Conservation (phyloP, 2,329 filamentous ascomycete species). For the Alternaria sp. region DNA sequence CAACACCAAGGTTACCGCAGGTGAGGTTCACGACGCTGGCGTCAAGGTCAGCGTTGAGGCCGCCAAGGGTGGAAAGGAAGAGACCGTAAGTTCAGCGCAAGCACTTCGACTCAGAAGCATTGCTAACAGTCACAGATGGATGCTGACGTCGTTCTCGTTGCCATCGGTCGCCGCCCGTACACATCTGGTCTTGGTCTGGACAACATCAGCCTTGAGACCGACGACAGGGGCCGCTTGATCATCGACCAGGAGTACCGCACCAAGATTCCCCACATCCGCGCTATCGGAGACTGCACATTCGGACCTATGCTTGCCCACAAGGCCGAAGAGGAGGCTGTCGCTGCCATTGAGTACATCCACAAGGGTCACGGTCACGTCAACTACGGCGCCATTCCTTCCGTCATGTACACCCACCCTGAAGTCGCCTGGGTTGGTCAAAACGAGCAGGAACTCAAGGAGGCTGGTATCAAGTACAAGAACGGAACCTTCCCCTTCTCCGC, state of each 20-base stretch:
- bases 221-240: slow-evolving; percentile 92
- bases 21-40: slow-evolving; percentile 79
- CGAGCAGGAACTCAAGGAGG: slow-evolving; percentile 92
- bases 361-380: slow-evolving; percentile 99
- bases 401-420: slow-evolving; percentile 99
- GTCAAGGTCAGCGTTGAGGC: slow-evolving; percentile 88
- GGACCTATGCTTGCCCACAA: slow-evolving; percentile 99
- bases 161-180: slow-evolving; percentile 95
- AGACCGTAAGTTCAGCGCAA: slow-evolving; percentile 70
- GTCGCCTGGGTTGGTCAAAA: slow-evolving; percentile 99
- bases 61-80: slow-evolving; percentile 94
- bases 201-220: slow-evolving; percentile 89
- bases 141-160: slow-evolving; percentile 93
- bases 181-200: slow-evolving; percentile 91
- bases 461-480: slow-evolving; percentile 89
- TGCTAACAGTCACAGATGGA: slow-evolving; percentile 71
- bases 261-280: slow-evolving; percentile 95
- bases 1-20: slow-evolving; percentile 90
- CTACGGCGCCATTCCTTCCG: slow-evolving; percentile 95
- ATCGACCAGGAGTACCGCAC: slow-evolving; percentile 99
- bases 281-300: slow-evolving; percentile 95
- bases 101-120: not conserved
- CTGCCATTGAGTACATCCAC: slow-evolving; percentile 94
- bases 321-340: slow-evolving; percentile 97
- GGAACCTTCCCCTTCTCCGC: slow-evolving; percentile 97